These are phyloP conservation scores for Alternaria arbusti DNA, from an alignment of 2,329 filamentous ascomycete genomes.

Conservation along the genomic window DNA sequence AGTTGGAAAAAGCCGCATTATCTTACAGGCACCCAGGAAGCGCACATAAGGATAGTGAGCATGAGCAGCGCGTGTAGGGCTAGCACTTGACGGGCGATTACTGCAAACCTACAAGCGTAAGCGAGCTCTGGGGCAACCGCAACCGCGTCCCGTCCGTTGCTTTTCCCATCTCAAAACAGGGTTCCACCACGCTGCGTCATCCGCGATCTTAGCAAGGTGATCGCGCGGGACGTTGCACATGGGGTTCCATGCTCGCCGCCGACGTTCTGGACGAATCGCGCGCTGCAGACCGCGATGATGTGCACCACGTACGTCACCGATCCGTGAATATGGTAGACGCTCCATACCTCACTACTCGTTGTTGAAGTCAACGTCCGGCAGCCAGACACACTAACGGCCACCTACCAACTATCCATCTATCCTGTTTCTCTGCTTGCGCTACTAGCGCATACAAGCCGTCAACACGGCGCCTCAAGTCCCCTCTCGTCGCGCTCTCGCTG, in stretches of 20 bases:
- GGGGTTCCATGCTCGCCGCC: conserved; percentile 27
- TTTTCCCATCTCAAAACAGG: conserved; percentile 26
- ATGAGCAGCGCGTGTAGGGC: background rate
- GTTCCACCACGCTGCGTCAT: conserved; percentile 32
- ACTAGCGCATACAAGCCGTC: conserved; percentile 7
- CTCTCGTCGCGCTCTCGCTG: conserved; percentile 44
- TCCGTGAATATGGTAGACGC: conserved; percentile 13
- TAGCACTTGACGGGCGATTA: background rate
- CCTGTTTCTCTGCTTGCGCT: conserved; percentile 6
- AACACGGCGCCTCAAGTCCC: conserved; percentile 41
- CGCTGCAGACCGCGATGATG: conserved; percentile 5
- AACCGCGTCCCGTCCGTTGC: conserved; percentile 9
- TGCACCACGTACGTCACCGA: conserved; percentile 23
- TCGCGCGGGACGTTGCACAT: conserved; percentile 23
- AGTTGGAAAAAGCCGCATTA: background rate
- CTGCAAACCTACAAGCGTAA: conserved; percentile 1
- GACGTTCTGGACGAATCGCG: conserved; percentile 14
- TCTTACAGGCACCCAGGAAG: background rate
- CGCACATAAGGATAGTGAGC: background rate
- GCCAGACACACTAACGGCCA: conserved; percentile 1
- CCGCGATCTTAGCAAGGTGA: conserved; percentile 16
- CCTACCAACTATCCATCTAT: background rate
- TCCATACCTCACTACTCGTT: conserved; percentile 12
- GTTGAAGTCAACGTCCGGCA: conserved; percentile 6
- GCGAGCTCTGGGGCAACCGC: conserved; percentile 15